These are phyloP conservation scores for Suillus subaureus DNA, from an alignment of 768 basidiomycete genomes.

Conservation along the genomic window DNA sequence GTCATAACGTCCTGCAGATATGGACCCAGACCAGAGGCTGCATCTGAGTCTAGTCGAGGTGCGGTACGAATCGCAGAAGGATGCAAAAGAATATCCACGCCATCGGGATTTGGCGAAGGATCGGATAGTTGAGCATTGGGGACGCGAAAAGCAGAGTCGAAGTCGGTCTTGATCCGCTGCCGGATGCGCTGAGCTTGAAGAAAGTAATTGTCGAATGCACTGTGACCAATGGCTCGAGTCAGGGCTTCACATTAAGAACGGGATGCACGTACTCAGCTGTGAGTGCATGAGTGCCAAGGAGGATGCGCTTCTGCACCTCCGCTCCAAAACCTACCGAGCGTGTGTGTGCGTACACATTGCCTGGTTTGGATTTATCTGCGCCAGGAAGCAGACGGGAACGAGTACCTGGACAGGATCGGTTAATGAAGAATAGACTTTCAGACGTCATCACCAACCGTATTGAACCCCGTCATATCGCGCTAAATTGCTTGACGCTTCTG, in stretches of 20 bases:
- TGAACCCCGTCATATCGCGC: conserved; percentile 88
- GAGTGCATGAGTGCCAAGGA: conserved; percentile 90
- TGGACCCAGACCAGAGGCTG: conserved; percentile 42
- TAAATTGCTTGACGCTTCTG: conserved; percentile 92
- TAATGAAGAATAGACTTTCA: not conserved
- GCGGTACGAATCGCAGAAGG: conserved; percentile 89
- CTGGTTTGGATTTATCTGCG: conserved; percentile 49
- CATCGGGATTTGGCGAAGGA: conserved; percentile 12
- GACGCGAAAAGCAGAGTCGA: conserved; percentile 65
- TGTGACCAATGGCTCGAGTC: conserved; percentile 31
- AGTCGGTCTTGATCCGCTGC: conserved; percentile 69
- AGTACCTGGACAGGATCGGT: conserved; percentile 42
- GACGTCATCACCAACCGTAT: conserved; percentile 57
- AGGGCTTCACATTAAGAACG: not conserved
- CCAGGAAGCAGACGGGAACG: conserved; percentile 46
- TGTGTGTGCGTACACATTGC: conserved; percentile 62
- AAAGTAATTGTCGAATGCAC: conserved; percentile 98
- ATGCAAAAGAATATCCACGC: conserved; percentile 83
- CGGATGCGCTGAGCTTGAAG: conserved; percentile 89
- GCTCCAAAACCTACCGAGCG: conserved; percentile 75
- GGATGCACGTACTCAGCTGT: conserved; percentile 77
- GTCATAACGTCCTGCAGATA: conserved; percentile 94
- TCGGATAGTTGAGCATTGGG: conserved; percentile 45
- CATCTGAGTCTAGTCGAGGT: conserved; percentile 48
- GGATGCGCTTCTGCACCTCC: conserved; percentile 85